Conservation (phyloP, 331 rosid species). For the Malus hybrid region DNA sequence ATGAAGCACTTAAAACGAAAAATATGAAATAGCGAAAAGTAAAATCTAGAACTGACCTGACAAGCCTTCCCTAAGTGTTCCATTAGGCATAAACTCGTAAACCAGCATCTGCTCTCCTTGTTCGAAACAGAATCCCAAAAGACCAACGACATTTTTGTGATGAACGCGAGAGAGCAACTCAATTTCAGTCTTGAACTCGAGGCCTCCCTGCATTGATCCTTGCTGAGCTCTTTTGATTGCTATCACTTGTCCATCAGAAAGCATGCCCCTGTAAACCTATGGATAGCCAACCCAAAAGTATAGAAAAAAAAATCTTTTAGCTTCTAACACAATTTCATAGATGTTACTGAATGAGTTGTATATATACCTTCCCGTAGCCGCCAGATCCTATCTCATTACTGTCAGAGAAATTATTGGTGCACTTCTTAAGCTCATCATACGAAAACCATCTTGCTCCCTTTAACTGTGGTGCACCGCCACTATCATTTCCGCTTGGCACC, state of each 20-base stretch:
- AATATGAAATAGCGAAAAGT: background rate
- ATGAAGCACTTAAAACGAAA: background rate
- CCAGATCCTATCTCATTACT: constrained; percentile 78
- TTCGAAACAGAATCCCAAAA: constrained; percentile 87
- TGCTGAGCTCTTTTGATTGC: constrained; percentile 40
- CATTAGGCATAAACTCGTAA: constrained; percentile 80
- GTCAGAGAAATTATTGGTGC: constrained; percentile 61
- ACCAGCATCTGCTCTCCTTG: constrained; percentile 95
- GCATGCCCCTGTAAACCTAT: constrained; percentile 81
- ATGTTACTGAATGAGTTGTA: constrained; percentile 1
- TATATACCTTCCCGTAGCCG: constrained; percentile 89
- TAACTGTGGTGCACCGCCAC: constrained; percentile 92
- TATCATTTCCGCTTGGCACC: constrained; percentile 89
- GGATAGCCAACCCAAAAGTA: background rate
- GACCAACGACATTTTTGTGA: constrained; percentile 94
- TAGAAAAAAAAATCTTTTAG: background rate
- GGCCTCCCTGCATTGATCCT: constrained; percentile 83
- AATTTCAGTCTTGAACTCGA: constrained; percentile 89
- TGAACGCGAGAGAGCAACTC: constrained; percentile 97
- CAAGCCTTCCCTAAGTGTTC: constrained; percentile 72
- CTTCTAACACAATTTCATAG: background rate
- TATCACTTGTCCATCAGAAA: constrained; percentile 62
- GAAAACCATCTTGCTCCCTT: constrained; percentile 99
- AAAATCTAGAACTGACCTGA: constrained; percentile 39
- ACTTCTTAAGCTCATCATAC: constrained; percentile 77